These are phyloP conservation scores for Hypoxylon perforatum DNA, from an alignment of 495 filamentous ascomycete genomes.

Conservation along the genomic window DNA sequence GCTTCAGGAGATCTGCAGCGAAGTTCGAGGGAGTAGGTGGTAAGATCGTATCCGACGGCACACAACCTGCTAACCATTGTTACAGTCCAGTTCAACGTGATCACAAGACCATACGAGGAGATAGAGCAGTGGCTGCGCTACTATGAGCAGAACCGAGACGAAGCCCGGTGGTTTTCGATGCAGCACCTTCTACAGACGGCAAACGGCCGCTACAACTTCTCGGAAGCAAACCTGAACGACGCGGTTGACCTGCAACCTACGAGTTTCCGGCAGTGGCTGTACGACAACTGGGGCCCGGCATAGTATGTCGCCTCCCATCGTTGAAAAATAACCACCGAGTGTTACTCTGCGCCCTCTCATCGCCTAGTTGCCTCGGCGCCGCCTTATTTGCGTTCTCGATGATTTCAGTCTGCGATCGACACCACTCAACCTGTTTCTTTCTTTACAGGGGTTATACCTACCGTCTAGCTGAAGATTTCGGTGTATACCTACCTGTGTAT, in stretches of 20 bases:
- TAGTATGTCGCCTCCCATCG: constrained; percentile 12
- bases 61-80: constrained; percentile 21
- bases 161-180: constrained; percentile 50
- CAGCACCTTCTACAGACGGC: constrained; percentile 62
- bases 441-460: not conserved
- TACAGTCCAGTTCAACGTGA: constrained; percentile 54
- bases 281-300: constrained; percentile 54
- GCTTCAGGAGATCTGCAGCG: constrained; percentile 58
- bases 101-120: constrained; percentile 53
- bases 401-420: not conserved
- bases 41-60: constrained; percentile 2
- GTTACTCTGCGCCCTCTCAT: not conserved
- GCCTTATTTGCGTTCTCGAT: not conserved
- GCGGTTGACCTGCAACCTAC: constrained; percentile 55
- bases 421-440: constrained; percentile 1
- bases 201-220: constrained; percentile 61
- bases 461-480: not conserved
- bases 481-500: constrained; percentile 1
- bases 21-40: constrained; percentile 53
- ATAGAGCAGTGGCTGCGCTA: constrained; percentile 55
- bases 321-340: not conserved
- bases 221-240: constrained; percentile 57
- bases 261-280: constrained; percentile 61
- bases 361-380: not conserved
- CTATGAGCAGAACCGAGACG: constrained; percentile 50